These are phyloP conservation scores for Quercus ilex DNA, from an alignment of 306 rosid species.

Conservation along the genomic window DNA sequence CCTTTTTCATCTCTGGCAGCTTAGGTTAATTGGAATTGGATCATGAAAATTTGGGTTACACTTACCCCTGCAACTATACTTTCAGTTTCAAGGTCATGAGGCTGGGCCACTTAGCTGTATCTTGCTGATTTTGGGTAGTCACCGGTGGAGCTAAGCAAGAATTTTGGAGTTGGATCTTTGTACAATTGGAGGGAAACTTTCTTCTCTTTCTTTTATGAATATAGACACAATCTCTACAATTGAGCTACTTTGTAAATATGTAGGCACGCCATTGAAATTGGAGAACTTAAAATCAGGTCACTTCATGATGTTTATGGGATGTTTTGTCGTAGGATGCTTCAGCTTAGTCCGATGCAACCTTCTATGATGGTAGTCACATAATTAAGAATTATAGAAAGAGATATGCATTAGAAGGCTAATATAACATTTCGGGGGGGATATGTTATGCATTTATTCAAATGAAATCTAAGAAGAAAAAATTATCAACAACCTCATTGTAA, in stretches of 20 bases:
- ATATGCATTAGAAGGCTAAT: background rate
- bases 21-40: slow-evolving; percentile 58
- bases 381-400: background rate
- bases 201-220: background rate
- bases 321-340: background rate
- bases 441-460: background rate
- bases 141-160: background rate
- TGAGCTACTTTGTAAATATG: background rate
- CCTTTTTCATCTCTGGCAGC: slow-evolving; percentile 29
- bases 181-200: background rate
- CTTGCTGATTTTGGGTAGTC: background rate
- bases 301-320: background rate
- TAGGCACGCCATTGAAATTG: background rate
- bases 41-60: slow-evolving; percentile 34
- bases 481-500: background rate
- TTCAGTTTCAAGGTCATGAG: background rate
- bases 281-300: background rate
- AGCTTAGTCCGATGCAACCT: background rate
- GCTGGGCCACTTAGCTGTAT: background rate
- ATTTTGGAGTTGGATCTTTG: background rate
- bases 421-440: background rate
- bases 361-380: background rate
- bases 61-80: background rate
- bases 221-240: background rate
- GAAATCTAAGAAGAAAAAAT: background rate